Evolutionary conservation across 805 yeast species (phyloP), one percentile per base, ranked within the genome.

Genomic region (Wickerhamiella sorbophila): DNA sequence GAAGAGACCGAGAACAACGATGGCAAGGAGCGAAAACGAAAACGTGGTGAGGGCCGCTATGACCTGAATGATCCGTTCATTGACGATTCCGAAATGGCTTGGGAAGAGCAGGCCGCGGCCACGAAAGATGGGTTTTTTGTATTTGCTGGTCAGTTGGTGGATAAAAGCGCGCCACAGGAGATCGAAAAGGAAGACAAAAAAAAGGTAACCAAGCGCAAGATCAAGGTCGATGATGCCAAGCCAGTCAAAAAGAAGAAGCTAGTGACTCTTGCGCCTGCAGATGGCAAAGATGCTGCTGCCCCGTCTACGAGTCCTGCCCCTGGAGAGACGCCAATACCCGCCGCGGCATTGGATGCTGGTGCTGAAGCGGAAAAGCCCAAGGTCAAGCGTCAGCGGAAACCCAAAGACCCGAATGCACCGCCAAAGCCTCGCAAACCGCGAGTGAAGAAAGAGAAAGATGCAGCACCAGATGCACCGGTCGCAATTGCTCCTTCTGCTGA

Each of bases 121-220:
- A 86, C 95, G 0, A 81, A 81, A 49, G 97, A 91, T 55, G 98
- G 97, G 1, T 91, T 87, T 57, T 91, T 88, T 51, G 95, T 91
- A 0, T 91, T 77, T 60, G 83, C 86, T 66, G 99, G 99, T 0
- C 93, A 94, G 2, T 64, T 88, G 45, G 75, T 79, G 22, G 87
- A 52, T 22, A 48, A 52, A 27, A 18, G 48, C 32, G 42, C 33
- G 4, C 33, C 41, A n/a, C 38, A 39, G 5, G 45, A 41, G n/a
- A 39, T 33, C 5, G 33, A 40, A 1, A 51, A 50, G 29, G 49
- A 48, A 31, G 48, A 46, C 14, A 36, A 45, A 19, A 48, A 50
- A 41, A 48, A 45, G 43, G 15, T 47, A 2, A 20, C 31, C 12
- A 49, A 50, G 41, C 46, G 53, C 14, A 44, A 44, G 36, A 31